phyloP scores from a whole-genome alignment of 805 yeast species.

The Wickerhamiella australiensis region DNA sequence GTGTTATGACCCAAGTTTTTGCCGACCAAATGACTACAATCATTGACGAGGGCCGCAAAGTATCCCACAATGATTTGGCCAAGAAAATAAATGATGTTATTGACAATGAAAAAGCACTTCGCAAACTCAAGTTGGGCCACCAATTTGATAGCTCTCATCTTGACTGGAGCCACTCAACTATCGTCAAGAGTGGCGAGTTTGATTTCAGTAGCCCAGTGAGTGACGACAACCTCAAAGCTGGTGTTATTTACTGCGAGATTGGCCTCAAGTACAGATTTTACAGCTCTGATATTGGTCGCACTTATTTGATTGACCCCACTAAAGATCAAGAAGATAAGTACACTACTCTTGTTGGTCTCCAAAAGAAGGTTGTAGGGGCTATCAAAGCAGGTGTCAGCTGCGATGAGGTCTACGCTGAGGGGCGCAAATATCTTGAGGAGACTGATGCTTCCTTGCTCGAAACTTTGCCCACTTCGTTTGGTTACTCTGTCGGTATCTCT shows the following conservation, averaged over 20 bases:
- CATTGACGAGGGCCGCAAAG: conserved; percentile 74
- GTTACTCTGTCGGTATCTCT: conserved; percentile 83
- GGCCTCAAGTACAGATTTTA: conserved; percentile 82
- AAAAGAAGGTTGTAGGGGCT: conserved; percentile 47
- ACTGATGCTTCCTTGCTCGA: conserved; percentile 50
- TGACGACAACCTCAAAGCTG: conserved; percentile 51
- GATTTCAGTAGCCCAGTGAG: conserved; percentile 75
- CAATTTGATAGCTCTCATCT: conserved; percentile 65
- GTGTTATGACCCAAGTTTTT: conserved; percentile 61
- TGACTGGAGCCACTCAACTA: conserved; percentile 92
- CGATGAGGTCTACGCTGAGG: conserved; percentile 53
- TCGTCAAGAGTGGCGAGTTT: conserved; percentile 72
- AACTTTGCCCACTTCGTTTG: conserved; percentile 64
- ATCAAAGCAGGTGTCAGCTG: conserved; percentile 59
- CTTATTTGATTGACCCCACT: conserved; percentile 82
- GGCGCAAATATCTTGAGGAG: conserved; percentile 45
- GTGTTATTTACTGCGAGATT: conserved; percentile 70
- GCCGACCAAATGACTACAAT: conserved; percentile 78
- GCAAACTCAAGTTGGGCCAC: conserved; percentile 42
- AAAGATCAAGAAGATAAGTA: conserved; percentile 66
- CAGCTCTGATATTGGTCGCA: conserved; percentile 77
- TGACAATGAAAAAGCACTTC: conserved; percentile 63
- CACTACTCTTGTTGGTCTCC: conserved; percentile 59
- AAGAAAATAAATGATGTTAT: conserved; percentile 71
- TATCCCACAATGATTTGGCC: conserved; percentile 59